These are phyloP conservation scores for Penicillium olsonii DNA, from an alignment of 2,329 filamentous ascomycete genomes.

Conservation along the genomic window DNA sequence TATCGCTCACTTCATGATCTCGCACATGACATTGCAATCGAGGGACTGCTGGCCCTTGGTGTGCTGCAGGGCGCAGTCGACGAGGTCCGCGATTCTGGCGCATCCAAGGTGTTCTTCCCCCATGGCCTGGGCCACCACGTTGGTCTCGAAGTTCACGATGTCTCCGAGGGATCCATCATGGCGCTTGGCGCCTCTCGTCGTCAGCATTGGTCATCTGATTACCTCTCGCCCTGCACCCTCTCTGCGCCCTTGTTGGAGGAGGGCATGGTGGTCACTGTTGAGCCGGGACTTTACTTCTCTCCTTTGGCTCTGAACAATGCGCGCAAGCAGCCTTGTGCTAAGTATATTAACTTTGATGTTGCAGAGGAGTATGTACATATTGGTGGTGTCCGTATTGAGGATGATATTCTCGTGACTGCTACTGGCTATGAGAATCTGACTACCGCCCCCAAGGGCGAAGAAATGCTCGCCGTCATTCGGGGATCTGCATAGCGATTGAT, in stretches of 20 bases:
- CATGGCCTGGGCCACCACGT: constrained; percentile 62
- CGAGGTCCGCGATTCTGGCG: constrained; percentile 40
- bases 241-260: constrained; percentile 46
- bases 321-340: constrained; percentile 30
- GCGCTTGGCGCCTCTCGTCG: constrained; percentile 12
- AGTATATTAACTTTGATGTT: constrained; percentile 43
- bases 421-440: constrained; percentile 72
- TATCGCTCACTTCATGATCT: constrained; percentile 82
- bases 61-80: constrained; percentile 68
- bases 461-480: constrained; percentile 45
- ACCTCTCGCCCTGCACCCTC: constrained; percentile 33
- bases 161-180: constrained; percentile 40
- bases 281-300: constrained; percentile 54
- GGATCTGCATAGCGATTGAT: constrained; percentile 10
- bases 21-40: constrained; percentile 79
- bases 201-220: constrained; percentile 5
- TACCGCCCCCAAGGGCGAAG: constrained; percentile 67
- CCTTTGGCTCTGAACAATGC: constrained; percentile 39
- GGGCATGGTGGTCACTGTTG: constrained; percentile 59
- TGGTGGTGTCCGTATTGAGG: constrained; percentile 49
- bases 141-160: constrained; percentile 48
- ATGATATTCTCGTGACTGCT: constrained; percentile 70
- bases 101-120: constrained; percentile 43
- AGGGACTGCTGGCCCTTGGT: constrained; percentile 73
- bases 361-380: constrained; percentile 43